Conservation (phyloP, 2,329 filamentous ascomycete genomes). For the Sarocladium kiliense region DNA sequence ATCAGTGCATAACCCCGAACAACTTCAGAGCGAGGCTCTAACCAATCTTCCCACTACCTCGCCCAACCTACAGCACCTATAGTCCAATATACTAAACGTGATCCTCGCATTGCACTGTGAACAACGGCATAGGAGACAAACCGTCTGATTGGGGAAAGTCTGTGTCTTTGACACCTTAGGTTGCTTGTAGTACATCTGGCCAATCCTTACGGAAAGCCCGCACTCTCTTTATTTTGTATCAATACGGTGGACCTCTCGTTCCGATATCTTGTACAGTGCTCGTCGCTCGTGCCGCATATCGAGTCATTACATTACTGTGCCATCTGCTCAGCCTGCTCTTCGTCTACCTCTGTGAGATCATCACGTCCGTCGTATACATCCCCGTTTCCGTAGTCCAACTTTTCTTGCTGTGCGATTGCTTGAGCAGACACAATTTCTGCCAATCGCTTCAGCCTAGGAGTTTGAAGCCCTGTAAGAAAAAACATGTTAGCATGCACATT, state of each 20-base stretch:
- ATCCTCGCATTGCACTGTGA: no score
- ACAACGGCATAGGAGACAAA: no score
- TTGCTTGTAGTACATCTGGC: not conserved
- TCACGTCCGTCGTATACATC: slow-evolving; percentile 44
- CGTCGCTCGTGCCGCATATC: slow-evolving; percentile 9
- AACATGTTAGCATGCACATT: no score
- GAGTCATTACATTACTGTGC: slow-evolving; percentile 16
- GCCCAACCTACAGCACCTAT: no score
- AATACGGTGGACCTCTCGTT: not conserved
- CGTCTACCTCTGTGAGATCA: slow-evolving; percentile 46
- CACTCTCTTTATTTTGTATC: not conserved
- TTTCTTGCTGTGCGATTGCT: slow-evolving; percentile 92
- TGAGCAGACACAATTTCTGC: slow-evolving; percentile 98
- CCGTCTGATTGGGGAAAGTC: no score
- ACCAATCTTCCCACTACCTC: no score
- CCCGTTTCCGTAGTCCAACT: slow-evolving; percentile 54
- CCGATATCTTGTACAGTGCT: slow-evolving; percentile 3
- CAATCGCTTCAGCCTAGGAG: slow-evolving; percentile 85
- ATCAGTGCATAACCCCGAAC: not conserved
- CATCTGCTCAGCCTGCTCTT: slow-evolving; percentile 28
- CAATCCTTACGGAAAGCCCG: not conserved
- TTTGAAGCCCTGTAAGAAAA: slow-evolving; percentile 86
- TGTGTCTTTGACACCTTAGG: not conserved
- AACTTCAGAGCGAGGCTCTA: not conserved
- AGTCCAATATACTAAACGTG: no score